Base-by-base conservation (phyloP, 305 asterid species). In the Fraxinus floribunda region DNA sequence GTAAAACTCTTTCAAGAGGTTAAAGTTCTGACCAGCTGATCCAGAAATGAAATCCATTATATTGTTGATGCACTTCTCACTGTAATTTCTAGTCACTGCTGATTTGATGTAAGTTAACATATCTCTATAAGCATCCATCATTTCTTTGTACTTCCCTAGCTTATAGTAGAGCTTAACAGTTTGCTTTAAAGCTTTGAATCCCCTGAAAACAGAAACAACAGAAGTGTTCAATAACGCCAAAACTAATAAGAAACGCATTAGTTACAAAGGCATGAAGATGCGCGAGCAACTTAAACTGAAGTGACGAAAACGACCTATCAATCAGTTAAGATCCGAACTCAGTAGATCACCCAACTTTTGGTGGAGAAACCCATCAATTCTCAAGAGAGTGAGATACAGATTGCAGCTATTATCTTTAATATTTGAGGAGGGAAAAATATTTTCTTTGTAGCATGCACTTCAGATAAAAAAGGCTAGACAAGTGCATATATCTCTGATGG, bases 21-120 rank as follows among this genome's bases (percentile, higher is more conserved):
- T 60, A 81, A 95, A 93, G 90, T 95, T 95, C 90, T 94, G 99
- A 81, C 99, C 76, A 49, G 99, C 97, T 79, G 98, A 94, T 82
- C 97, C 97, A 77, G 99, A 94, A 77, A 93, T 94, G 83, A 92
- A 95, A 92, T 95, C 99, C 99, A 95, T 95, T 83, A 95, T 94
- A 87, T 88, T 94, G 84, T 95, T 95, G 79, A 95, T 94, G 82
- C 98, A 93, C 91, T 94, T 94, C 83, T 95, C 99, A 81, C 99
- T 95, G 88, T 95, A 94, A 86, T 95, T 95, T 84, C 99, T 91
- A 76, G 98, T 95, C 82, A 95, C 99, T 39, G 99, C 99, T 44
- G 98, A 93, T 83, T 92, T 94, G 71, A 94, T 94, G 85, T 95
- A 95, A 35, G 97, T 93, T 71, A 95, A 86, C 99, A 95, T 93